Base-by-base conservation (phyloP, 2,329 filamentous ascomycete species). In the Apiospora pterosperma region DNA sequence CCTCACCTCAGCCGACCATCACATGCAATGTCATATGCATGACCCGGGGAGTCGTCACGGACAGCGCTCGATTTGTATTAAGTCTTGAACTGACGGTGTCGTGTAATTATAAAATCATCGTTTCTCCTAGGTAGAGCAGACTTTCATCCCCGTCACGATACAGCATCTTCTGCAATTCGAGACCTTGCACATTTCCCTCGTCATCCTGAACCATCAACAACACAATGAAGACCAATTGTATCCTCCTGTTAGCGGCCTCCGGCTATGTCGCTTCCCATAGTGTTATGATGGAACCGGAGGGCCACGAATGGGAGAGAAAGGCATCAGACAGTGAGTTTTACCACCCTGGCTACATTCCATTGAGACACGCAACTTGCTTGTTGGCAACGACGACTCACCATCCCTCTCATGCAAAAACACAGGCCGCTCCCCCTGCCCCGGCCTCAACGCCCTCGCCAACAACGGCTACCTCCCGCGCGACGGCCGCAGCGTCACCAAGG, bases 371-470 rank as follows among this genome's bases (percentile, higher is more conserved):
- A 2, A 21, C n/a, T n/a, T n/a, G n/a, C n/a, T n/a, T n/a, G n/a
- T n/a, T 41, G 16, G 3, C 19, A 41, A 41, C 38, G 16, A 3
- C 38, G 7, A 12, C 48, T 55, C 14, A 34, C 16, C 2, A 2
- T 12, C 28, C 28, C 1, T 11, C 8, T 4, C 10, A n/a, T n/a
- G n/a, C n/a, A n/a, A n/a, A n/a, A n/a, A n/a, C 14, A 34, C 36
- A 61, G 59, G 36, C 16, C 61, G 61, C 25, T 36, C 38, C 12
- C 81, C 82, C 34, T 85, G 82, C 64, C 82, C 83, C 0, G 82
- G 83, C 77, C 74, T 85, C 63, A 85, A 85, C 69, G 78, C 82
- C 0, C 74, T 85, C 16, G 79, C 82, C 5, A 85, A 85, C 68
- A 80, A 85, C 66, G 79, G 78, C 16, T 82, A 80, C 64, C 76